Evolutionary conservation across 345 rosid species (phyloP).

Genomic region (Excoecaria cochinchinensis): DNA sequence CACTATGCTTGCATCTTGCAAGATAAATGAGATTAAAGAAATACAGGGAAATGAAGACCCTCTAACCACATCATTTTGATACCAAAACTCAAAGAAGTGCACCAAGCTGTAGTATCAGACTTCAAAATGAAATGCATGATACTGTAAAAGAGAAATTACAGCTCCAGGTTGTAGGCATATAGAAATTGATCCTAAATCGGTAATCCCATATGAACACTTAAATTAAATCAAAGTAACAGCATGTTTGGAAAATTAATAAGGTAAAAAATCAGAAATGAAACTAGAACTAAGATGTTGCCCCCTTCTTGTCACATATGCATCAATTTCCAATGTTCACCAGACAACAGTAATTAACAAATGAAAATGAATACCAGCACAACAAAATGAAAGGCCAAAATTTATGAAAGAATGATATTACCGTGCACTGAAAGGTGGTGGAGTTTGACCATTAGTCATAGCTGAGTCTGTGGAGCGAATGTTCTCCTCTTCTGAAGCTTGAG

Average conservation of each 20-base stretch:
- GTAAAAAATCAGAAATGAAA: neutral
- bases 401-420: slow-evolving; percentile 36
- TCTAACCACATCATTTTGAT: neutral
- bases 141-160: neutral
- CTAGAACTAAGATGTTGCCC: neutral
- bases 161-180: neutral
- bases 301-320: neutral
- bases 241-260: too few species aligned
- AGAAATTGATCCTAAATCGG: neutral
- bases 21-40: neutral
- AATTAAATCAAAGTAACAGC: neutral
- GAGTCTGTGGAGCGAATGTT: slow-evolving; percentile 29
- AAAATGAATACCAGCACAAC: neutral
- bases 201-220: neutral
- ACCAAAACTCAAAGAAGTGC: neutral
- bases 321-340: neutral
- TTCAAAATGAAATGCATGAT: neutral
- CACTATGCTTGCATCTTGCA: neutral
- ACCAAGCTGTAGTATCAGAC: too few species aligned
- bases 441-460: slow-evolving; percentile 33
- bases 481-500: slow-evolving; percentile 59
- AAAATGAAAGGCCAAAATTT: neutral
- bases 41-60: neutral
- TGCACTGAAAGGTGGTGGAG: slow-evolving; percentile 38
- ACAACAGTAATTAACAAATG: neutral